A percentile compares a stretch with the other conserved stretches of the same genome.
Evolutionary conservation across 257 asterid species (phyloP).

Genomic region (Solanum gandarillasii): DNA sequence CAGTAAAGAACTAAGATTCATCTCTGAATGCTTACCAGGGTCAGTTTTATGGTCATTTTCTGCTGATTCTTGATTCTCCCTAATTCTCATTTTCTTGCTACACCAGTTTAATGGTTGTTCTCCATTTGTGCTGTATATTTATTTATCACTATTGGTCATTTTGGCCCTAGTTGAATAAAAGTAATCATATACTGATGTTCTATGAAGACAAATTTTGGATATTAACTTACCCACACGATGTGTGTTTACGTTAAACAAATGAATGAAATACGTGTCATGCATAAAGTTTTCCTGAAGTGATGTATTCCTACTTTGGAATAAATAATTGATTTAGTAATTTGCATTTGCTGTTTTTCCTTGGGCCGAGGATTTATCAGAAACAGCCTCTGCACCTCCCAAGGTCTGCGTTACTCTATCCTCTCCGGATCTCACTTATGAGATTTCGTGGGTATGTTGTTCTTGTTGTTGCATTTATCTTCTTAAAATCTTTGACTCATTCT

Average conservation of each 20-base stretch:
- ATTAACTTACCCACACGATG: background rate
- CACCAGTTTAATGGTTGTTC: background rate
- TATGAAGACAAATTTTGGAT: background rate
- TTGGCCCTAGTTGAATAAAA: background rate
- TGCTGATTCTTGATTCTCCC: background rate
- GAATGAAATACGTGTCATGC: background rate
- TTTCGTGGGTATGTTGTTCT: background rate
- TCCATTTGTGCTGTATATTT: background rate
- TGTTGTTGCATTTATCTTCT: background rate
- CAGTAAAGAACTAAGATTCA: constrained; percentile 48
- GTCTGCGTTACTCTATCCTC: background rate
- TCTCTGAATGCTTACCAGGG: background rate
- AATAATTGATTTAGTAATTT: background rate
- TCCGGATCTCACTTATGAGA: background rate
- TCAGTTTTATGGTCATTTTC: background rate
- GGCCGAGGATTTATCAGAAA: background rate
- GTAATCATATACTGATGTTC: background rate
- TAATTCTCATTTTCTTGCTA: background rate
- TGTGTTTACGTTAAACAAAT: background rate
- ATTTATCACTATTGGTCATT: background rate
- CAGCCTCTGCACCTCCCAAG: background rate
- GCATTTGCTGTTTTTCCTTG: background rate
- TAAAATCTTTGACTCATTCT: background rate
- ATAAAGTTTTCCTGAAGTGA: background rate
- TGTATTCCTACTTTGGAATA: background rate